Conservation (phyloP, 1,284 basidiomycete genomes). For the Puccinia hordei region DNA sequence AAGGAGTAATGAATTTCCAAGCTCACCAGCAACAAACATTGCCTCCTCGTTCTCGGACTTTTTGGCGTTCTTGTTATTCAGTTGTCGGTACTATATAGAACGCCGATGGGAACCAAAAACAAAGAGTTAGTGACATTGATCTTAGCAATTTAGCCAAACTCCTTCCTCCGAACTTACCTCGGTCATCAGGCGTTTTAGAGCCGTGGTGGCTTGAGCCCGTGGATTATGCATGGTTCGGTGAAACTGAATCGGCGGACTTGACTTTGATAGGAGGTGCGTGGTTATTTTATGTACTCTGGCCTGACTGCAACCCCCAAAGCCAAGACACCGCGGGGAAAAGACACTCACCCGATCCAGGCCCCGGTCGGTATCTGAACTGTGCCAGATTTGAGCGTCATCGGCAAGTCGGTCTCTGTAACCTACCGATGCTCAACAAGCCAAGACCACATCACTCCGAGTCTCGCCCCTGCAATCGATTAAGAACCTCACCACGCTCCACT, state of each 20-base stretch:
- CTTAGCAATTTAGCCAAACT: background rate
- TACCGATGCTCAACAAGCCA: background rate
- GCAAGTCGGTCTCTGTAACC: background rate
- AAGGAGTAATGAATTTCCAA: background rate
- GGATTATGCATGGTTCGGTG: slow-evolving; percentile 41
- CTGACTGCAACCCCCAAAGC: background rate
- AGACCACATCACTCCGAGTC: background rate
- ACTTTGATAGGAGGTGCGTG: too few relatives aligned
- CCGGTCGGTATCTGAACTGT: background rate
- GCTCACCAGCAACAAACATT: slow-evolving; percentile 49
- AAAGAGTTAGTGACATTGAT: background rate
- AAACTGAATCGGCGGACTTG: too few relatives aligned
- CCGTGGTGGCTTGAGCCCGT: slow-evolving; percentile 49
- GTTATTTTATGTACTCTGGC: too few relatives aligned
- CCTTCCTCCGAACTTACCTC: slow-evolving; percentile 10
- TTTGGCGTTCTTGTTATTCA: slow-evolving; percentile 45
- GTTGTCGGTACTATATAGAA: slow-evolving; percentile 38
- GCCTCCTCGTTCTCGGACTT: slow-evolving; percentile 37
- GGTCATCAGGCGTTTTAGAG: slow-evolving; percentile 47
- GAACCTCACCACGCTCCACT: too few relatives aligned
- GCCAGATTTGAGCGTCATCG: too few relatives aligned
- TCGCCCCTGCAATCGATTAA: background rate
- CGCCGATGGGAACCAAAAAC: background rate
- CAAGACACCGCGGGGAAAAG: background rate
- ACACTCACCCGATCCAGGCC: too few relatives aligned